A percentile compares a stretch with the other conserved stretches of the same genome.
Conservation (phyloP, 805 yeast species). For the Groenewaldozyma tartarivorans region DNA sequence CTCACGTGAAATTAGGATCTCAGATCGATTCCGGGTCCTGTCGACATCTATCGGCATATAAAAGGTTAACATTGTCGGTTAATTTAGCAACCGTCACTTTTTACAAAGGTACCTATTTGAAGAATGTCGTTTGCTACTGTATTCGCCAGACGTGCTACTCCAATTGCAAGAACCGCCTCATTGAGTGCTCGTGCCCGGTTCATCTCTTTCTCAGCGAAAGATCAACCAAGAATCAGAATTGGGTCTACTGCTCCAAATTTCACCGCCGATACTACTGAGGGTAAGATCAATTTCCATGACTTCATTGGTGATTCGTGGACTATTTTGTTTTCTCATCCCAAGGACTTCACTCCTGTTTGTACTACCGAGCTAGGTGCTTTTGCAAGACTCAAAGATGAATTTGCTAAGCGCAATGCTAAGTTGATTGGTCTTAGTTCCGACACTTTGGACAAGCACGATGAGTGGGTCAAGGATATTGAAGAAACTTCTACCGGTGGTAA, state of each 20-base stretch:
- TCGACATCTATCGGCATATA: too few species aligned
- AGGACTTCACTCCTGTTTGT: constrained; percentile 94
- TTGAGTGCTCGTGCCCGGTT: too few species aligned
- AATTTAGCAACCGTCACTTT: too few species aligned
- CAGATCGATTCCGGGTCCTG: too few species aligned
- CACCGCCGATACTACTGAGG: constrained; percentile 71
- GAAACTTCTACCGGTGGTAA: constrained; percentile 63
- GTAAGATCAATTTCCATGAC: constrained; percentile 79
- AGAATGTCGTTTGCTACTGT: too few species aligned
- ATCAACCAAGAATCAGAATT: constrained; percentile 50
- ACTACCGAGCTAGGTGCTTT: constrained; percentile 95
- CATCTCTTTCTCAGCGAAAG: too few species aligned
- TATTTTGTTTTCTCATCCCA: constrained; percentile 87
- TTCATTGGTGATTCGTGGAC: constrained; percentile 82
- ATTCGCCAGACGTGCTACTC: too few species aligned
- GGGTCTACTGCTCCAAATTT: constrained; percentile 86
- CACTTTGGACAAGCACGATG: constrained; percentile 65
- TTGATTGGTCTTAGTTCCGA: constrained; percentile 87
- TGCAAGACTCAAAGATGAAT: constrained; percentile 81
- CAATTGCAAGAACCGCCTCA: too few species aligned
- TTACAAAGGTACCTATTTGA: too few species aligned
- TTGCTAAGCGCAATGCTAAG: constrained; percentile 74
- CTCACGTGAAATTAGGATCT: too few species aligned
- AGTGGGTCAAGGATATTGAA: constrained; percentile 88
- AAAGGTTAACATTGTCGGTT: too few species aligned